These are phyloP conservation scores for Penicillium turbatum DNA, from an alignment of 495 filamentous ascomycete species.

Conservation along the genomic window DNA sequence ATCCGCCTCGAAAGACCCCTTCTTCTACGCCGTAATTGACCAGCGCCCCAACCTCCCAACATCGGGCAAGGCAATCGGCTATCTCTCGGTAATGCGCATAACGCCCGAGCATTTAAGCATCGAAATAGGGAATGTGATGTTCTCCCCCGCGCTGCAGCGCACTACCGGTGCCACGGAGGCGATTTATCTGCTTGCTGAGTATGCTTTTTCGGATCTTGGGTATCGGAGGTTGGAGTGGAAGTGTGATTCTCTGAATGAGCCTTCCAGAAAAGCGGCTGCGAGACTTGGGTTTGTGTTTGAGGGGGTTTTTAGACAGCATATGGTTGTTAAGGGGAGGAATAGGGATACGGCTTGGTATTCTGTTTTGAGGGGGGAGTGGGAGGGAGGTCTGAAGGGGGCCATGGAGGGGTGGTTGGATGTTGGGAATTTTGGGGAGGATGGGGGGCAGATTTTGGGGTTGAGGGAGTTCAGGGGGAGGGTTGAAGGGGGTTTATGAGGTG, in stretches of 20 bases:
- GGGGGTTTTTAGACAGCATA: constrained; percentile 53
- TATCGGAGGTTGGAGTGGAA: constrained; percentile 58
- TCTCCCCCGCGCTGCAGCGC: constrained; percentile 40
- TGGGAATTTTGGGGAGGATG: constrained; percentile 46
- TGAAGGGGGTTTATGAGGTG: background rate
- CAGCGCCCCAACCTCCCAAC: constrained; percentile 10
- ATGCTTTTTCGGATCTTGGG: constrained; percentile 47
- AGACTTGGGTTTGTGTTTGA: constrained; percentile 52
- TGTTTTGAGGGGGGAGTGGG: constrained; percentile 51
- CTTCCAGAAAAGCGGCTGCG: constrained; percentile 44
- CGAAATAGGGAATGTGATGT: constrained; percentile 51
- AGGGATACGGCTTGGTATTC: constrained; percentile 56
- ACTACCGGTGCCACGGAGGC: constrained; percentile 50
- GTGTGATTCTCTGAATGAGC: constrained; percentile 47
- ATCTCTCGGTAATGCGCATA: constrained; percentile 43
- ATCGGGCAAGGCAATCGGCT: constrained; percentile 33
- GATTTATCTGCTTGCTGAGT: constrained; percentile 43
- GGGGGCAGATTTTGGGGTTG: constrained; percentile 39
- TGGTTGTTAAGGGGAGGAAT: constrained; percentile 51
- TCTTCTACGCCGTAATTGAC: constrained; percentile 43
- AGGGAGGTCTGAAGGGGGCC: constrained; percentile 35
- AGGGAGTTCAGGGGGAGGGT: constrained; percentile 20
- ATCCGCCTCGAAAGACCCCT: constrained; percentile 28
- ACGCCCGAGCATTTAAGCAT: constrained; percentile 32
- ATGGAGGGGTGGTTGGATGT: constrained; percentile 47